Evolutionary conservation across 139 green algal species (phyloP).

Genomic region (Chlamydomonas incerta): DNA sequence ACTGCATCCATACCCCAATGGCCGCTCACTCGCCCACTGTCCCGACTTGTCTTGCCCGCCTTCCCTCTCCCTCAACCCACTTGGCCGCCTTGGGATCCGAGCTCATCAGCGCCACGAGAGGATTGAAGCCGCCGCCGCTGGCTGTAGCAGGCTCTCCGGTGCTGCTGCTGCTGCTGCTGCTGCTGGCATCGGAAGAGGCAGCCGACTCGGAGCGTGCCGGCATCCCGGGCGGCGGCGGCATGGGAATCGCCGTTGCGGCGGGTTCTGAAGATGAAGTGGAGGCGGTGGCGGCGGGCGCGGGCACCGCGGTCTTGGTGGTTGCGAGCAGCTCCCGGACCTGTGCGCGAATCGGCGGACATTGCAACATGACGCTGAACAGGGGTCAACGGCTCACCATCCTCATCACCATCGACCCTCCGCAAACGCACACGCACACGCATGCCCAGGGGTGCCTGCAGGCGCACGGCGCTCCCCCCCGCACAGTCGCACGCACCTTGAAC

Average conservation of each 20-base stretch:
- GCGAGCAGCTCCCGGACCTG: not conserved
- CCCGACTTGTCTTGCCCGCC: no score
- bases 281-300: not conserved
- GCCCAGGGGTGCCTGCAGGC: no score
- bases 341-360: no score
- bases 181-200: not conserved
- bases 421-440: no score
- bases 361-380: no score
- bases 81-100: constrained; percentile 10
- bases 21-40: no score
- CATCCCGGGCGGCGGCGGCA: constrained; percentile 6
- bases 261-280: not conserved
- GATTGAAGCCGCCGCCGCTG: not conserved
- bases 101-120: constrained; percentile 23
- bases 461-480: no score
- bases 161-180: not conserved
- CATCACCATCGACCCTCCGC: no score
- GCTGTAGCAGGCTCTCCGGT: not conserved
- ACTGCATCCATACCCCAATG: no score
- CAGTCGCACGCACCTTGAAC: constrained; percentile 27
- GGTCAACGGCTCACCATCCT: no score
- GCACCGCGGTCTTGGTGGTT: not conserved
- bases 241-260: not conserved
- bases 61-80: not conserved
- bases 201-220: not conserved